phyloP scores from a whole-genome alignment of 1,284 basidiomycete genomes.

The Pseudozyma pruni region DNA sequence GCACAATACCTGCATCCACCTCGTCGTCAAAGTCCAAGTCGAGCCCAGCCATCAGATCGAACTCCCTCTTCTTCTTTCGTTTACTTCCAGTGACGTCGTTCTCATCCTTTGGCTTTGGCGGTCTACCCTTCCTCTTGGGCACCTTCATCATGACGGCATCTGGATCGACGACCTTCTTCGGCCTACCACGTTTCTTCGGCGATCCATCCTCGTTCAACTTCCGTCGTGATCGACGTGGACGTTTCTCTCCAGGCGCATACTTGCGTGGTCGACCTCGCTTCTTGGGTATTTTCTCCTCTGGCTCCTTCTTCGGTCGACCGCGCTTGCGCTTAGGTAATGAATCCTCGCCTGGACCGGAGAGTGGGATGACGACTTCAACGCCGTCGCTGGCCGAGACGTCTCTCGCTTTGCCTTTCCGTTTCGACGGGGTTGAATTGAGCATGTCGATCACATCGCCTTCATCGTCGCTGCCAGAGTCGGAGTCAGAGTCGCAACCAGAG shows the following conservation, averaged over 20 bases:
- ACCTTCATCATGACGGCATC: constrained; percentile 35
- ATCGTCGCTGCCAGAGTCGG: constrained; percentile 21
- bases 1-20: constrained; percentile 17
- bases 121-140: constrained; percentile 38
- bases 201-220: constrained; percentile 44
- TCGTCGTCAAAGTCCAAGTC: constrained; percentile 36
- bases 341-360: constrained; percentile 9
- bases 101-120: constrained; percentile 21
- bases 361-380: constrained; percentile 33
- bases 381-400: not conserved
- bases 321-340: constrained; percentile 22
- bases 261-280: constrained; percentile 46
- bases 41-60: constrained; percentile 39
- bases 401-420: constrained; percentile 8
- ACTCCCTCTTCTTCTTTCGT: constrained; percentile 33
- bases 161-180: constrained; percentile 40
- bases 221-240: constrained; percentile 16
- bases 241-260: constrained; percentile 34
- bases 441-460: constrained; percentile 39
- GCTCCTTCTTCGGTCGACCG: constrained; percentile 30
- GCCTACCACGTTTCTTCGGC: constrained; percentile 34
- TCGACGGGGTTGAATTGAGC: constrained; percentile 15
- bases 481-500: constrained; percentile 11
- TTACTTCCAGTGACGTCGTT: constrained; percentile 2
- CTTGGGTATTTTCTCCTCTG: constrained; percentile 25